These are phyloP conservation scores for Sclerotiophoma versabilis DNA, from an alignment of 2,329 filamentous ascomycete species.

Conservation along the genomic window DNA sequence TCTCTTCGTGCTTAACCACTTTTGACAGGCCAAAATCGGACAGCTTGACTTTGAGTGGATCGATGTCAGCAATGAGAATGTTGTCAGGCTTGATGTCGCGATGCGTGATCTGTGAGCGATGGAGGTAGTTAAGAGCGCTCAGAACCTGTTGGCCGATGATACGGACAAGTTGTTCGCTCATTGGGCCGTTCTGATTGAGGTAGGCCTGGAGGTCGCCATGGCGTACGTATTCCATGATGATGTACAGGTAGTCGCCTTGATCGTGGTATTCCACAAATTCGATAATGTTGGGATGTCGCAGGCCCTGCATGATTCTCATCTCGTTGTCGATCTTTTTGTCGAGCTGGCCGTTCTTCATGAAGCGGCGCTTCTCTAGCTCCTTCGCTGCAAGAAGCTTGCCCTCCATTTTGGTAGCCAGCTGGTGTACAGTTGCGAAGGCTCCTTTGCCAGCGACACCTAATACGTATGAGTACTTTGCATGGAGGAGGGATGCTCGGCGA, in stretches of 20 bases:
- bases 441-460: conserved; percentile 81
- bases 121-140: conserved; percentile 83
- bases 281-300: conserved; percentile 89
- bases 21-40: conserved; percentile 98
- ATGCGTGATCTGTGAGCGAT: conserved; percentile 88
- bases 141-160: conserved; percentile 78
- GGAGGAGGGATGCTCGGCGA: neutral
- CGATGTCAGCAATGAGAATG: conserved; percentile 78
- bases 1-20: conserved; percentile 87
- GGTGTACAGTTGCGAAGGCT: conserved; percentile 93
- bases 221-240: conserved; percentile 94
- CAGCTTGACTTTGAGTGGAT: conserved; percentile 84
- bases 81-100: conserved; percentile 99
- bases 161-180: conserved; percentile 74
- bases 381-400: conserved; percentile 89
- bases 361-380: conserved; percentile 89
- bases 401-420: conserved; percentile 83
- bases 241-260: conserved; percentile 80
- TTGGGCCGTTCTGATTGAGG: conserved; percentile 65
- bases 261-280: conserved; percentile 90
- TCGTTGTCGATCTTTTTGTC: conserved; percentile 96
- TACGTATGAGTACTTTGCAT: conserved; percentile 4
- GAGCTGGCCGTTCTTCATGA: conserved; percentile 89
- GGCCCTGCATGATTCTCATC: conserved; percentile 90
- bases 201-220: conserved; percentile 82